These are phyloP conservation scores for Beauveria sp. DNA, from an alignment of 2,329 filamentous ascomycete genomes.

Conservation along the genomic window DNA sequence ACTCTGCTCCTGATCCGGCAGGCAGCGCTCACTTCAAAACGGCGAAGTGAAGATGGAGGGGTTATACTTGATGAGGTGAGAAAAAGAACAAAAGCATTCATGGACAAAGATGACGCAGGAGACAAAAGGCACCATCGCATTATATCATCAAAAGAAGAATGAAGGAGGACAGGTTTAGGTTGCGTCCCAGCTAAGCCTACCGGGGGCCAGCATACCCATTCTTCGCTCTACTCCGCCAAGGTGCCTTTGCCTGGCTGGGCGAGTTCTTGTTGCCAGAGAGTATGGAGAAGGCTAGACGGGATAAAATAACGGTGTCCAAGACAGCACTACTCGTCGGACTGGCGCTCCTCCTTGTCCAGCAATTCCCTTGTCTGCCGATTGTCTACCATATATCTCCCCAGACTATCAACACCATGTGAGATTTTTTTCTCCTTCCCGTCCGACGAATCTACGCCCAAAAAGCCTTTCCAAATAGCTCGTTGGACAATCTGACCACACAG, in stretches of 20 bases:
- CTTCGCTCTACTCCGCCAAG: slow-evolving; percentile 10
- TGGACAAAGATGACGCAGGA: slow-evolving; percentile 10
- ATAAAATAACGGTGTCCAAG: slow-evolving; percentile 10
- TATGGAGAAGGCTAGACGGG: slow-evolving; percentile 9
- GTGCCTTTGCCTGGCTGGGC: slow-evolving; percentile 11
- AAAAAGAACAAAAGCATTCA: slow-evolving; percentile 13
- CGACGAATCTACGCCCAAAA: background rate
- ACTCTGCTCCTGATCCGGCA: slow-evolving; percentile 9
- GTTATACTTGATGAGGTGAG: background rate
- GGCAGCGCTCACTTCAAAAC: slow-evolving; percentile 7
- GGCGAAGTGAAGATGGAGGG: background rate
- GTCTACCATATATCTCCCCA: background rate
- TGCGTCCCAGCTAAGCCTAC: slow-evolving; percentile 9
- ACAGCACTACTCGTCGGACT: slow-evolving; percentile 4
- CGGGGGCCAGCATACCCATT: slow-evolving; percentile 11
- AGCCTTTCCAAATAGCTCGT: background rate
- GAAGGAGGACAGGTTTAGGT: slow-evolving; percentile 9
- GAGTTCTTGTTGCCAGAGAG: slow-evolving; percentile 5
- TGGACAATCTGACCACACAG: slow-evolving; percentile 6
- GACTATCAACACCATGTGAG: background rate
- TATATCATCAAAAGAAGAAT: slow-evolving; percentile 11
- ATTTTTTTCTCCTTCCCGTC: background rate
- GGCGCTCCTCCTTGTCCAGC: background rate
- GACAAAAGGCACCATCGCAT: slow-evolving; percentile 12
- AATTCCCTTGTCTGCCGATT: background rate